These are phyloP conservation scores for Lupinus albus DNA, from an alignment of 306 rosid genomes.

Conservation along the genomic window DNA sequence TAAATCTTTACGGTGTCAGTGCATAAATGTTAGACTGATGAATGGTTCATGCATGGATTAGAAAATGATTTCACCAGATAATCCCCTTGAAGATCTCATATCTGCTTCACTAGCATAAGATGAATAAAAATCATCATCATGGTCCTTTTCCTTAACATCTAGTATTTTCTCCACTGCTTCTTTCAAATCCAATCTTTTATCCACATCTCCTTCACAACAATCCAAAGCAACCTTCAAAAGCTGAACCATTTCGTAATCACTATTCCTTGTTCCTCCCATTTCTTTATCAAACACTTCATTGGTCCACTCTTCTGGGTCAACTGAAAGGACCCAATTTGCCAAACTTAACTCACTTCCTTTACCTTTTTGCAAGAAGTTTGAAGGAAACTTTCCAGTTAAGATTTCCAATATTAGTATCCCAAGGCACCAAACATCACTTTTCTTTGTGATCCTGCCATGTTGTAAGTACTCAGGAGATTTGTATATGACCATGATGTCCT, in stretches of 20 bases:
- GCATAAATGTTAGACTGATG: too few species aligned
- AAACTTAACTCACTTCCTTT: conserved; percentile 65
- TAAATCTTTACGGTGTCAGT: too few species aligned
- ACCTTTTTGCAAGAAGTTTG: conserved; percentile 58
- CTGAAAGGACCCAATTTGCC: conserved; percentile 61
- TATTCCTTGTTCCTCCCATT: conserved; percentile 44
- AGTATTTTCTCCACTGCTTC: conserved; percentile 68
- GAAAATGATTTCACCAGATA: conserved; percentile 44
- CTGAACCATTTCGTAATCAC: conserved; percentile 63
- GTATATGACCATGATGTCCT: conserved; percentile 69
- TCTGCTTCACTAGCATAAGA: conserved; percentile 51
- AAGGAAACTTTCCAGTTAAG: conserved; percentile 63
- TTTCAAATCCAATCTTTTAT: conserved; percentile 67
- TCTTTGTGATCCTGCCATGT: conserved; percentile 75
- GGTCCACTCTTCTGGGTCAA: conserved; percentile 59
- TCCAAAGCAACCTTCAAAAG: conserved; percentile 67
- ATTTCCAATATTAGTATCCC: conserved; percentile 78
- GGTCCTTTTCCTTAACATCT: conserved; percentile 58
- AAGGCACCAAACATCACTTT: conserved; percentile 82
- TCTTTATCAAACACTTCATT: conserved; percentile 63
- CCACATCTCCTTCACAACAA: conserved; percentile 73
- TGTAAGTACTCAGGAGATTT: conserved; percentile 76
- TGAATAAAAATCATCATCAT: conserved; percentile 31
- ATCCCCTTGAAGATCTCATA: conserved; percentile 36
- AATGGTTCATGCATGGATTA: conserved; percentile 12